These are phyloP conservation scores for Paecilomyces niveus DNA, from an alignment of 2,329 filamentous ascomycete species.

Conservation along the genomic window DNA sequence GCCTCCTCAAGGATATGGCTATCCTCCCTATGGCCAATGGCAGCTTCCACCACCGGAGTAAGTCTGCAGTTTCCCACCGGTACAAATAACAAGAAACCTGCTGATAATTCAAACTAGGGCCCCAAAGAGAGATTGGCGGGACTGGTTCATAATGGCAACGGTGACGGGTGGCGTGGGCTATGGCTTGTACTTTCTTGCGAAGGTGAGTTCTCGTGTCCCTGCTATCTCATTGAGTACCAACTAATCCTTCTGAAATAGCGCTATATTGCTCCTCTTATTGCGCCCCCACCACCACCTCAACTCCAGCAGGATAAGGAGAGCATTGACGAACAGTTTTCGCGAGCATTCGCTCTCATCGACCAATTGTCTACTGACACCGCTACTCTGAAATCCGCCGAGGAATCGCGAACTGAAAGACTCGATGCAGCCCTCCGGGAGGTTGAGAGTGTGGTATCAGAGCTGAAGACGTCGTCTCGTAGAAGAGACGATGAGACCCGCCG, in stretches of 20 bases:
- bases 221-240: neutral
- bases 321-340: conserved; percentile 89
- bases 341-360: conserved; percentile 83
- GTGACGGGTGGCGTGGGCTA: conserved; percentile 86
- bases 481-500: conserved; percentile 83
- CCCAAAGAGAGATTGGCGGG: conserved; percentile 86
- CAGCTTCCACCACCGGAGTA: conserved; percentile 49
- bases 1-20: conserved; percentile 40
- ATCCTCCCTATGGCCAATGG: conserved; percentile 47
- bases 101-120: conserved; percentile 27
- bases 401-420: conserved; percentile 72
- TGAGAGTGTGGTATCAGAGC: conserved; percentile 70
- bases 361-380: conserved; percentile 88
- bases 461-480: conserved; percentile 73
- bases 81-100: neutral
- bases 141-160: conserved; percentile 99
- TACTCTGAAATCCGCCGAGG: conserved; percentile 77
- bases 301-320: conserved; percentile 88
- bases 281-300: conserved; percentile 87
- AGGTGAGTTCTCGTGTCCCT: conserved; percentile 49
- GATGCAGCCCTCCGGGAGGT: conserved; percentile 77
- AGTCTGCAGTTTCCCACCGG: conserved; percentile 12
- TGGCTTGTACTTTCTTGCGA: conserved; percentile 78
- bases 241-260: conserved; percentile 48
- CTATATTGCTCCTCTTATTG: conserved; percentile 84